Evolutionary conservation across 2,329 filamentous ascomycete genomes (phyloP), one percentile per base, ranked within the genome.

Genomic region (Apiospora koreana): DNA sequence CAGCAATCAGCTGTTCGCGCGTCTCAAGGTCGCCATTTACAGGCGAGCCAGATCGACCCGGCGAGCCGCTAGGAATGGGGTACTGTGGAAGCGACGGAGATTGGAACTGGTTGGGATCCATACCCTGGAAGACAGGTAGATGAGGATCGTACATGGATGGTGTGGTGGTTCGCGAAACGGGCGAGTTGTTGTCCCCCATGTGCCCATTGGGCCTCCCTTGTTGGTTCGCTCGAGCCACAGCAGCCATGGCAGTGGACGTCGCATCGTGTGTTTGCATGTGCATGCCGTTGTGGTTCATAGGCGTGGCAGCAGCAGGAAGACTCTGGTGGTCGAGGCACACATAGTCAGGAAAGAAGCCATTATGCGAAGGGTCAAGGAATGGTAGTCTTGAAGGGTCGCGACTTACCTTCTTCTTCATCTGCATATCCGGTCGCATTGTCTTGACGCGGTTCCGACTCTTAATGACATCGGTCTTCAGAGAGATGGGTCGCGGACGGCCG

Each of bases 371-470:
- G 43, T 45, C 38, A 43, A 67, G 41, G 18, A 46, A 21, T 46
- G 41, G 43, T 23, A 25, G 64, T 66, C 64, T 45, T 18, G 64
- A 45, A 66, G 23, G 64, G 42, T 70, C 50, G 35, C 28, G 35
- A 70, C 72, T 69, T 68, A 79, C 94, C 91, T 97, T 97, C 83
- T 94, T 91, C 82, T 91, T 95, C 77, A 94, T 93, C 65, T 91
- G 90, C 73, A 93, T 89, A 77, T 95, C 93, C 10, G 93, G 89
- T 69, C 89, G 88, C 81, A 90, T 89, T 38, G 94, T 96, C 87
- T 98, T 98, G 76, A 98, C 95, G 74, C 96, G 91, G 83, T 99
- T 99, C 78, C 96, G 94, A 85, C 95, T 98, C 87, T 99, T 99
- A 85, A 99, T 99, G 75, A 98, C 95, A 86, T 99, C 96, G 66